phyloP scores from a whole-genome alignment of 495 filamentous ascomycete species.

The Talaromyces proteolyticus region DNA sequence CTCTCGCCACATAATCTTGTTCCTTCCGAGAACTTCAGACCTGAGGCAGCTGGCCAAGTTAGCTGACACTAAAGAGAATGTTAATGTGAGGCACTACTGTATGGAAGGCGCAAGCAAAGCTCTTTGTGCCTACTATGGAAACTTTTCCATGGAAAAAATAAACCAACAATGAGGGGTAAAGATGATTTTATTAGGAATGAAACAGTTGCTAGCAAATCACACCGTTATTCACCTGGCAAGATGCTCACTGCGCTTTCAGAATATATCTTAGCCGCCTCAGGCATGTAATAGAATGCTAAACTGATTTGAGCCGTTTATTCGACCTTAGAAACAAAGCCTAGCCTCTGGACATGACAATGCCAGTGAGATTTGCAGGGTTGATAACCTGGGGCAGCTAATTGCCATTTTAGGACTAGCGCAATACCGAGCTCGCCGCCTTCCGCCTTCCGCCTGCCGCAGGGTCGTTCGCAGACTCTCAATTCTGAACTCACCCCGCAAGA shows the following conservation, averaged over 20 bases:
- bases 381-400: no score
- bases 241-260: no score
- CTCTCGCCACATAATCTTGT: constrained; percentile 59
- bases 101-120: constrained; percentile 84
- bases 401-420: not conserved
- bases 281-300: no score
- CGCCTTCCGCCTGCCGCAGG: not conserved
- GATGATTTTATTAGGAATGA: no score
- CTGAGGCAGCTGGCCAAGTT: constrained; percentile 71
- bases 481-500: not conserved
- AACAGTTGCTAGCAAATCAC: no score
- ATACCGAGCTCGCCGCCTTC: not conserved
- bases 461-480: not conserved
- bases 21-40: constrained; percentile 84
- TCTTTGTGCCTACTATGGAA: constrained; percentile 50
- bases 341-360: no score
- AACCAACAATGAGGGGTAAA: no score
- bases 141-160: constrained; percentile 26
- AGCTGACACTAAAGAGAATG: constrained; percentile 44
- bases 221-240: no score
- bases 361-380: no score
- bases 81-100: constrained; percentile 85
- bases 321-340: no score
- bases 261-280: no score
- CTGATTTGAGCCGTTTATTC: no score